These are phyloP conservation scores for Rhodotorula graminis DNA, from an alignment of 768 basidiomycete genomes.

Conservation along the genomic window DNA sequence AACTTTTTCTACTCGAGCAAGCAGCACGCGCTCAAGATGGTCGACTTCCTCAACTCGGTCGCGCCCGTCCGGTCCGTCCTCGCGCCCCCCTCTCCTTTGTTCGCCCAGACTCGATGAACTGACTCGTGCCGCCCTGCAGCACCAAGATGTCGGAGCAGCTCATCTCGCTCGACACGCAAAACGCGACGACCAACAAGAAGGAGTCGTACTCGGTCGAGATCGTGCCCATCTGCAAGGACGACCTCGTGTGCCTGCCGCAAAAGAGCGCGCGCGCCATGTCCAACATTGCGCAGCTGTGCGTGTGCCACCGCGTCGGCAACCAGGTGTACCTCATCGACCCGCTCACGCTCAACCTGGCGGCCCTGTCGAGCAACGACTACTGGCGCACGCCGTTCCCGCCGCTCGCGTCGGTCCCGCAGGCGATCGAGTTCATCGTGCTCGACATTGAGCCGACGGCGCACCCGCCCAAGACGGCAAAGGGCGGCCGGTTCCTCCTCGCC, in stretches of 20 bases:
- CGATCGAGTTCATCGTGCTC: conserved; percentile 89
- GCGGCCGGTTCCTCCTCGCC: conserved; percentile 76
- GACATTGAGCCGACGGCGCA: conserved; percentile 75
- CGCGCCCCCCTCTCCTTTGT: neutral
- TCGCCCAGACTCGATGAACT: no score
- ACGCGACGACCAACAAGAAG: conserved; percentile 89
- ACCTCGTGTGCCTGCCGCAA: conserved; percentile 80
- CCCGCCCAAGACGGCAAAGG: conserved; percentile 43
- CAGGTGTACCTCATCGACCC: conserved; percentile 88
- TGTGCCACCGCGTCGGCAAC: conserved; percentile 88
- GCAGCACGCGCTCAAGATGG: conserved; percentile 92
- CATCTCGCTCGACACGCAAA: conserved; percentile 85
- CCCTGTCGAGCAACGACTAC: conserved; percentile 70
- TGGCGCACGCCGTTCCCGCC: conserved; percentile 89
- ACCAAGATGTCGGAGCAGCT: conserved; percentile 92
- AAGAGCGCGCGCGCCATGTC: conserved; percentile 75
- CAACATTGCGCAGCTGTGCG: conserved; percentile 78
- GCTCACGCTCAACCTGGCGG: conserved; percentile 72
- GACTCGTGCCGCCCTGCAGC: no score
- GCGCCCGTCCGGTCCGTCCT: conserved; percentile 75
- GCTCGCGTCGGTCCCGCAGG: conserved; percentile 73
- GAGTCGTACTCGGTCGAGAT: conserved; percentile 98
- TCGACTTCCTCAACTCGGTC: conserved; percentile 80
- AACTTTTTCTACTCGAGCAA: conserved; percentile 94
- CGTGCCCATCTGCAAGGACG: conserved; percentile 93